A percentile compares a stretch with the other conserved stretches of the same genome.
These are phyloP conservation scores for Arthroderma sp. DNA, from an alignment of 2,329 filamentous ascomycete genomes.

Conservation along the genomic window DNA sequence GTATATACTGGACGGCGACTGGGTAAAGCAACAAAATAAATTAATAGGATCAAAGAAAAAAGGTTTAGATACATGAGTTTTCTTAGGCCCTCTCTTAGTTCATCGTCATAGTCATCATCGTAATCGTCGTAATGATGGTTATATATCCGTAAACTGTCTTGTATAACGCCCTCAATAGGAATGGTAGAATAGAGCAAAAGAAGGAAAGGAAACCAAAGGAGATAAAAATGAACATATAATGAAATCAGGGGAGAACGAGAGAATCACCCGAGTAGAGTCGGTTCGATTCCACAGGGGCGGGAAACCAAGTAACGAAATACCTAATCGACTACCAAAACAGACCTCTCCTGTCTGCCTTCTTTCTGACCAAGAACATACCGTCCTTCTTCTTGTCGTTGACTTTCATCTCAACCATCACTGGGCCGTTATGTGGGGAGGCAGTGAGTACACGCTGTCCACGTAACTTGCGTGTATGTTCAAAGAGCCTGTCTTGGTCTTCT, in stretches of 20 bases:
- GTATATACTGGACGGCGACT: background rate
- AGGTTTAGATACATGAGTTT: background rate
- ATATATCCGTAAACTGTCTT: background rate
- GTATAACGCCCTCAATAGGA: background rate
- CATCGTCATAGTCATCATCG: background rate
- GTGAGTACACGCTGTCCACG: slow-evolving; percentile 40
- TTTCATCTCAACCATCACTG: slow-evolving; percentile 17
- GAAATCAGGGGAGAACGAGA: background rate
- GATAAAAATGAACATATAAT: background rate
- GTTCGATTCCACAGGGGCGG: too few relatives aligned
- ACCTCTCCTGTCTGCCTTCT: slow-evolving; percentile 26
- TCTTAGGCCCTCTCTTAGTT: background rate
- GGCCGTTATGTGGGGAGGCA: background rate
- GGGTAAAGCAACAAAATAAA: background rate
- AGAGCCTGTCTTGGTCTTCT: slow-evolving; percentile 58
- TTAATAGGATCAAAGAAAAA: background rate
- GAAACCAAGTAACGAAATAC: background rate
- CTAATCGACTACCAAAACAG: background rate
- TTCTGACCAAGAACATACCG: slow-evolving; percentile 37
- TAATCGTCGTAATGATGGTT: background rate
- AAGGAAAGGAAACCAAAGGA: slow-evolving; percentile 1
- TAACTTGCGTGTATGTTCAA: slow-evolving; percentile 55
- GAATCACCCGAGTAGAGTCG: background rate
- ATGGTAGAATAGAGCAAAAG: background rate
- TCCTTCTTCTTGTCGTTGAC: slow-evolving; percentile 34